Base-by-base conservation (phyloP, 805 yeast species). In the Cyberlindnera petersonii region DNA sequence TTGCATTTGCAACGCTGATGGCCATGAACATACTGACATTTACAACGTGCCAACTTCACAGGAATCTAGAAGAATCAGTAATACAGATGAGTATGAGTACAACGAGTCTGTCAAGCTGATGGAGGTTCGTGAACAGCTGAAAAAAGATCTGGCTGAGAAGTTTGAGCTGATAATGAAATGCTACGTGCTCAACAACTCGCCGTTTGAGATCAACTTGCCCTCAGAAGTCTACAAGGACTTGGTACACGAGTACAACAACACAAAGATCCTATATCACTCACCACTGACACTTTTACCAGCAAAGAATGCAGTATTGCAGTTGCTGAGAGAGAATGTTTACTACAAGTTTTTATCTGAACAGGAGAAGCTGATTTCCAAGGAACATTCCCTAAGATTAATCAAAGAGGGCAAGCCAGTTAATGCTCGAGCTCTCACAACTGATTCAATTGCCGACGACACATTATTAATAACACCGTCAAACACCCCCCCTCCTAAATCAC, bases 161-260 rank as follows among this genome's bases (percentile, higher is more conserved):
- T 71, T 73, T 65, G 45, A 53, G 17, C 43, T 50, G 37, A 67
- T 76, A 29, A 54, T 76, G 14, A 43, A 50, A 17, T 55, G 49
- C n/a, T 75, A 66, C 49, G 64, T 76, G 27, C 40, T 47, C 10
- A 61, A 59, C 11, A 64, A 71, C 39, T 62, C 80, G 1, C 66
- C 69, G 3, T 61, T 60, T 28, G 78, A 76, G 52, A 64, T 76
- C 42, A 76, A 75, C 52, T 46, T 76, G 18, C 70, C 78, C 0
- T 52, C 61, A 42, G 59, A 62, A 7, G 58, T 71, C 3, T 61
- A 55, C 43, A 53, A 60, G 13, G 49, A 47, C 15, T 44, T 61
- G n/a, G 40, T 59, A 9, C 18, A 30, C 9, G 69, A 63, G 37
- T 50, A 52, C 24, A 33, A 47, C 6, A 39, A 49, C 34, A 32